These are phyloP conservation scores for Trichoderma hamatum DNA, from an alignment of 2,329 filamentous ascomycete genomes.

Conservation along the genomic window DNA sequence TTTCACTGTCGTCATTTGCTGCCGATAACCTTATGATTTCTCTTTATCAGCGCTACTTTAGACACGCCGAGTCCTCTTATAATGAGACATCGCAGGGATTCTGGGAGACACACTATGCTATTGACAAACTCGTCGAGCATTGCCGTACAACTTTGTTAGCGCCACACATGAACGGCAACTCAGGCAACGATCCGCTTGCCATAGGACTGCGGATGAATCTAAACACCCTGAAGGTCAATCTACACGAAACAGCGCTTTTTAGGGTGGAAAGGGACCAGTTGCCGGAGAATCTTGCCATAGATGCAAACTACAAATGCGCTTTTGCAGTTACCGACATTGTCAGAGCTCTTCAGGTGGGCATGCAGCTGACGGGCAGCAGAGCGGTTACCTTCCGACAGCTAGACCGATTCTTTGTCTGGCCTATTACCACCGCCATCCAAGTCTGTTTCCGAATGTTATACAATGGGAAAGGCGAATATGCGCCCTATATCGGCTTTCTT, in stretches of 20 bases:
- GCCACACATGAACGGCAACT: conserved; percentile 13
- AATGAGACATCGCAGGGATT: conserved; percentile 8
- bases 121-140: conserved; percentile 17
- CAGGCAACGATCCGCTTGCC: background rate
- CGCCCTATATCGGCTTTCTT: background rate
- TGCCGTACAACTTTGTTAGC: background rate
- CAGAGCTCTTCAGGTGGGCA: conserved; percentile 5
- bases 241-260: conserved; percentile 22
- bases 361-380: background rate
- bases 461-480: background rate
- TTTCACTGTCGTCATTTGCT: conserved; percentile 19
- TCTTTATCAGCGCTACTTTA: conserved; percentile 17
- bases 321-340: conserved; percentile 16
- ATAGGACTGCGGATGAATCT: conserved; percentile 16
- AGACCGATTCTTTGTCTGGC: conserved; percentile 23
- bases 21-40: conserved; percentile 11
- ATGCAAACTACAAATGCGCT: conserved; percentile 6
- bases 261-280: conserved; percentile 13
- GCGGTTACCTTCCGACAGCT: conserved; percentile 3
- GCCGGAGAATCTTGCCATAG: background rate
- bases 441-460: conserved; percentile 23
- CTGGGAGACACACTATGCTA: conserved; percentile 20
- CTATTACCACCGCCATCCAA: conserved; percentile 22
- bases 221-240: conserved; percentile 3
- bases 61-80: conserved; percentile 4